A percentile compares a stretch with the other conserved stretches of the same genome.
Evolutionary conservation across 2,329 filamentous ascomycete genomes (phyloP).

Genomic region (Epichloe gansuensis): DNA sequence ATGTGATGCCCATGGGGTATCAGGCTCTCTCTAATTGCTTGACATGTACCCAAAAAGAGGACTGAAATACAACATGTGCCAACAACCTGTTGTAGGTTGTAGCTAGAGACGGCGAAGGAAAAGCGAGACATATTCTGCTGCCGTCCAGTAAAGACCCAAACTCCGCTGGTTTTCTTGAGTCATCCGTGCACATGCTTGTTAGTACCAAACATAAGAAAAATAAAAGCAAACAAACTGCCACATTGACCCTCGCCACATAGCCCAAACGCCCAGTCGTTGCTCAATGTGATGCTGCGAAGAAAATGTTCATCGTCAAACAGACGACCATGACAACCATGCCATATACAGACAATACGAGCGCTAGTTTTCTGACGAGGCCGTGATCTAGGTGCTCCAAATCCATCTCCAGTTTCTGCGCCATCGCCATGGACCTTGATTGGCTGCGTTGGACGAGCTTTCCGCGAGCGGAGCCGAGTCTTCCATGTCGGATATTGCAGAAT

Average conservation of each 20-base stretch:
- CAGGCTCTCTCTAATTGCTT: background rate
- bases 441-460: conserved; percentile 25
- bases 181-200: background rate
- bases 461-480: conserved; percentile 33
- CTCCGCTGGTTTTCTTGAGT: background rate
- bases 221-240: background rate
- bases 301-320: conserved; percentile 74
- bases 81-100: background rate
- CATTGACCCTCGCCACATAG: background rate
- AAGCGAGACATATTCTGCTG: background rate
- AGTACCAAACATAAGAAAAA: background rate
- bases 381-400: conserved; percentile 52
- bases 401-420: conserved; percentile 46
- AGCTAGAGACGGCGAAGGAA: no score
- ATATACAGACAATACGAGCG: conserved; percentile 69
- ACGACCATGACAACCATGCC: conserved; percentile 81
- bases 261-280: conserved; percentile 6
- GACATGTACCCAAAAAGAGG: background rate
- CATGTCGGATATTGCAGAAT: conserved; percentile 38
- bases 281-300: conserved; percentile 58
- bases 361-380: conserved; percentile 55
- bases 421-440: conserved; percentile 29
- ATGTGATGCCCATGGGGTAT: background rate
- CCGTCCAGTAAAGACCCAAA: background rate
- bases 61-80: conserved; percentile 8